Base-by-base conservation (phyloP, 805 yeast species). In the Cephaloascus albidus region DNA sequence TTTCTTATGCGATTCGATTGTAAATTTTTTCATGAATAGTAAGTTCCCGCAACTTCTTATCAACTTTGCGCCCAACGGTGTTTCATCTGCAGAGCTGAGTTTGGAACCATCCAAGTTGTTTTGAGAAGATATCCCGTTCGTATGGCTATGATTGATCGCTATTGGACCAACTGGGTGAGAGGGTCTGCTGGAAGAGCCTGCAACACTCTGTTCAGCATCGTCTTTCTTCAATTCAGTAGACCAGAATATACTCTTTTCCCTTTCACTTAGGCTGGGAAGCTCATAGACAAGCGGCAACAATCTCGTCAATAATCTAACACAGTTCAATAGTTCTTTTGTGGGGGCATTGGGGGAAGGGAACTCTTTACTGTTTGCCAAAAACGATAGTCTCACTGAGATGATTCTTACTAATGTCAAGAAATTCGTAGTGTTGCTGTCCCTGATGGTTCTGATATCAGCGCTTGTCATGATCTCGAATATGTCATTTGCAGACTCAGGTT, bases 251-350 rank as follows among this genome's bases (percentile, higher is more conserved):
- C 50, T 50, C 32, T 48, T 47, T 38, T 55, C 61, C 49, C 57
- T 58, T 10, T 58, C 58, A 39, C 49, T 62, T 47, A 48, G 60
- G 19, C 51, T 59, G 36, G 45, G 63, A 10, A 61, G 52, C 57
- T 88, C 95, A 50, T 72, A 84, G 4, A 81, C 52, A 36, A 76
- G 70, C 0, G 96, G 96, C 17, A 84, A 45, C 3, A 84, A 39
- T 43, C 76, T 72, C 3, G 85, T 75, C 33, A 89, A 56, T 3
- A 83, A 55, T 30, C 96, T 68, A 4, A 81, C 48, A 48, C 86
- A 78, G 43, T 77, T 81, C 36, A 83, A 58, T 10, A 79, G 50
- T 44, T 74, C 60, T n/a, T 42, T 43, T 2, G 51, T 40, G 14
- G 63, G 57, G 38, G 59, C 47, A 18, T 39, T 26, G 16, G 48